Evolutionary conservation across 1,284 basidiomycete genomes (phyloP).

Genomic region (Cutaneotrichosporon sp.): DNA sequence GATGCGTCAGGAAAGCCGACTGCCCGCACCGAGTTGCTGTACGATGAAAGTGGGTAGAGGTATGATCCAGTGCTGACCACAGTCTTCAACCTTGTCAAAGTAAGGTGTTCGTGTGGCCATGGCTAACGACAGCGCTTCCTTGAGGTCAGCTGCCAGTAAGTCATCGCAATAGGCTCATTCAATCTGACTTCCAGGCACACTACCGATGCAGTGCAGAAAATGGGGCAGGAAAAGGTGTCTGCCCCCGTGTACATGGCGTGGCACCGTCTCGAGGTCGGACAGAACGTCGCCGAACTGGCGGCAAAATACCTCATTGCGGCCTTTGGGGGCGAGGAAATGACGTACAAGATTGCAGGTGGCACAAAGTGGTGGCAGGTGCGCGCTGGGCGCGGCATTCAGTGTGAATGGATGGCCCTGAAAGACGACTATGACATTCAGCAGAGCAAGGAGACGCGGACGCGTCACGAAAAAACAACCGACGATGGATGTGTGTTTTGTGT

Average conservation of each 20-base stretch:
- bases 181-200: slow-evolving; percentile 55
- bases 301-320: slow-evolving; percentile 70
- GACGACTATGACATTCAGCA: slow-evolving; percentile 47
- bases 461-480: slow-evolving; percentile 5
- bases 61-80: not conserved
- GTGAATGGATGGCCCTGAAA: slow-evolving; percentile 77
- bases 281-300: slow-evolving; percentile 65
- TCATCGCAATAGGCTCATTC: not conserved
- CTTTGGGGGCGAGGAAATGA: slow-evolving; percentile 73
- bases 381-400: slow-evolving; percentile 69
- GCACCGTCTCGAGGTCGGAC: slow-evolving; percentile 63
- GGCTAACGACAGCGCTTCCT: slow-evolving; percentile 55
- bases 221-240: slow-evolving; percentile 78
- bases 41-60: slow-evolving; percentile 57
- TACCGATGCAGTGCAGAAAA: slow-evolving; percentile 77
- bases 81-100: slow-evolving; percentile 52
- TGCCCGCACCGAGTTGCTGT: slow-evolving; percentile 69
- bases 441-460: not conserved
- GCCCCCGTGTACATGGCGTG: slow-evolving; percentile 84
- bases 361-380: slow-evolving; percentile 96
- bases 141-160: slow-evolving; percentile 53
- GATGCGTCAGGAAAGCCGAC: slow-evolving; percentile 50
- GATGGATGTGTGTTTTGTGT: slow-evolving; percentile 3
- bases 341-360: slow-evolving; percentile 74
- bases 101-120: slow-evolving; percentile 30